Evolutionary conservation across 225 moss, liverwort and hornwort genomes (phyloP), one percentile per base, ranked within the genome.

Genomic region (Bryum argenteum): DNA sequence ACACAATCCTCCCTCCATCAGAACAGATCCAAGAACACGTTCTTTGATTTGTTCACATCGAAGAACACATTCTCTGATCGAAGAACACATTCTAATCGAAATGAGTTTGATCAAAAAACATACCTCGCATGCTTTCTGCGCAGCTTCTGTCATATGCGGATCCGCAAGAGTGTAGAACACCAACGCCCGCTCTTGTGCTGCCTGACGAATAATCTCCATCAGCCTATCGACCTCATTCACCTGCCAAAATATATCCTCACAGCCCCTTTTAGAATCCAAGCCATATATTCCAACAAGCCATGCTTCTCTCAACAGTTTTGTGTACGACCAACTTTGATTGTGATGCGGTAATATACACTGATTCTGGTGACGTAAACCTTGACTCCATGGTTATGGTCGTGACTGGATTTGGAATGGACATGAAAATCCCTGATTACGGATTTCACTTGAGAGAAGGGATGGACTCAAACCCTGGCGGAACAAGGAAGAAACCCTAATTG

Each of bases 151-250:
- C 88, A 96, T 91, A 42, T 76, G 73, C 8, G 93, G 93, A 77
- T 96, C 93, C 9, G 93, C 95, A 18, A 96, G 79, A 65, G 95
- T 96, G 70, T 75, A 96, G 67, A 96, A 88, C 23, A 96, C 81
- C 81, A 96, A 81, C 42, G 93, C 93, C 71, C 74, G 79, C 75
- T 88, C 89, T 22, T 87, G 83, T 47, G 88, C 95, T 63, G 91
- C 93, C 54, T 93, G 91, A 61, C 93, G 84, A 38, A 96, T 88
- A 6, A 96, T 87, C 80, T 85, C 91, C 91, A 96, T 89, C 70
- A 96, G 23, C 76, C 85, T 86, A 52, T 75, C 93, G n/a, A 85
- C 84, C 75, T 93, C 91, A 75, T 88, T 89, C 52, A 96, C 71
- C 95, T 95, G 89, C 72, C 40, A 59, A 64, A 61, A 59, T 10